Base-by-base conservation (phyloP, 202 grass and related monocot genomes). In the Setaria italica region DNA sequence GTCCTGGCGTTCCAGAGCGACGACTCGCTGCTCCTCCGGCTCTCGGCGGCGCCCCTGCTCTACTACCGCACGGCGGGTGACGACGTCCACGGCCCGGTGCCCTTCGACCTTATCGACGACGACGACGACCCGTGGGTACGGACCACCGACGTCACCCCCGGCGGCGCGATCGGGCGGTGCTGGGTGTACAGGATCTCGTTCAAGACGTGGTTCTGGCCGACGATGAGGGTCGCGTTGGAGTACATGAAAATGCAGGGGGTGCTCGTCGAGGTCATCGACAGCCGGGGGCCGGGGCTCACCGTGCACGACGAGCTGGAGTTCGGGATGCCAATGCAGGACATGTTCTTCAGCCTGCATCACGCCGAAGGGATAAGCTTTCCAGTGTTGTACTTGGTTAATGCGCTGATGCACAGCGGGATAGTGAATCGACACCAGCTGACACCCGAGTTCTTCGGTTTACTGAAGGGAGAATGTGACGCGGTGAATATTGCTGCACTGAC, bases 61-160 rank as follows among this genome's bases (percentile, higher is more conserved):
- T 94, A 79, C 76, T 98, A 95, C 77, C 86, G 91, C 41, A 98
- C 93, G 9, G 88, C 90, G 0, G 91, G 93, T 20, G 95, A 94
- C 72, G 95, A 95, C 78, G 87, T 94, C 70, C 59, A 85, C 35
- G 86, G 16, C 19, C 55, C 90, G 9, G 87, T 93, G 70, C 91
- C 93, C 0, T 87, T 84, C 58, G 87, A 92, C 71, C 74, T 94
- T 6, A 76, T 92, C 39, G 89, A 92, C 30, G 15, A 54, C 4
- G 95, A 98, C 14, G 93, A 95, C 15, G 92, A 94, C 72, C 95
- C 93, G 0, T 95, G 95, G 95, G 86, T 95, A 51, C 74, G 95
- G 11, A 95, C 93, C 50, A 84, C 83, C 4, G 91, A 98, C 66
- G 89, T 98, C 82, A 95, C 93, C 48, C 78, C 67, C 1, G 70